Evolutionary conservation across 1,284 basidiomycete genomes (phyloP), one percentile per base, ranked within the genome.

Genomic region (Stygiomarasmius scandens): DNA sequence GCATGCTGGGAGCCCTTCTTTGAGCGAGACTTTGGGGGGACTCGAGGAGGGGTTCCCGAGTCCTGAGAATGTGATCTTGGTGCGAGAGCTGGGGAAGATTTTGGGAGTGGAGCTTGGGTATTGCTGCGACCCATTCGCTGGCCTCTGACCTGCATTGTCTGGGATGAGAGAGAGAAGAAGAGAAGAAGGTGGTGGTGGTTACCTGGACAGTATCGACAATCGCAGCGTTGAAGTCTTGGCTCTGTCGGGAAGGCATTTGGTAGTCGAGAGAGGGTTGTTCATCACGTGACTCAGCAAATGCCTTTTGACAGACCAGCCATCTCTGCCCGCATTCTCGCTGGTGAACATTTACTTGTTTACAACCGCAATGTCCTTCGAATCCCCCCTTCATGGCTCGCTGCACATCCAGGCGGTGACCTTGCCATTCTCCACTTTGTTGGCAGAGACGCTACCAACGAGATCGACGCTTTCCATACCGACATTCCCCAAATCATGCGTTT

Each of bases 381-480:
- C n/a, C 86, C 93, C 22, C 80, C 82, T 12, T 76, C 81, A 16
- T 98, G 96, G 97, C 86, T 96, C 20, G 72, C 82, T 2, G 77
- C 81, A 2, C 97, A 99, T 70, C 96, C 96, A 0, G 97, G 96
- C 45, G 96, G 96, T 54, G 76, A 86, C 12, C 87, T 98, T 49
- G 85, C 95, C 19, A 87, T 99, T 60, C 86, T 97, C 25, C 97
- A 99, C 76, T 98, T 96, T 69, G 89, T 98, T 29, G 97, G 97
- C 2, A 85, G 96, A 52, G 96, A 99, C 70, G 96, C 95, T 0
- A 86, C 90, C 2, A 93, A 97, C 76, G 96, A 99, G 73, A 92
- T 98, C 48, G 86, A 94, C 62, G 96, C 94, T 11, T 98, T 95
- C 75, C 96, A 99, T 71, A 80, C 81, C 1, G 82, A 86, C 32